Percentiles rank a stretch among this genome's conserved stretches.
phyloP scores from a whole-genome alignment of 31 red algal genomes.

The Asparagopsis taxiformis region DNA sequence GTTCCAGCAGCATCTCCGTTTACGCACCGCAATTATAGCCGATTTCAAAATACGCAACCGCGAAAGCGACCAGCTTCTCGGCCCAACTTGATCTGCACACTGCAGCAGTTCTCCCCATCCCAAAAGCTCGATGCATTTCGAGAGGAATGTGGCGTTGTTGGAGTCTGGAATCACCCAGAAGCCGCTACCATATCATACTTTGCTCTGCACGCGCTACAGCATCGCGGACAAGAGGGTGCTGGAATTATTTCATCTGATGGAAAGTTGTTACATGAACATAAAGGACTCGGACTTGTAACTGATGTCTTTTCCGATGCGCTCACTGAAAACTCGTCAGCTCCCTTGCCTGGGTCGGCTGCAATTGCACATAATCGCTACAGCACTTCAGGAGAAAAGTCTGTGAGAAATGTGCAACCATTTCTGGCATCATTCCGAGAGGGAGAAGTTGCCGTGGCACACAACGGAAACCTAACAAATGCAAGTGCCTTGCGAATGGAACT shows the following conservation, averaged over 20 bases:
- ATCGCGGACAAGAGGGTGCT: conserved; percentile 97
- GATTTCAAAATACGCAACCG: not conserved
- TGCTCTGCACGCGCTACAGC: conserved; percentile 90
- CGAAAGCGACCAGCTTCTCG: not conserved
- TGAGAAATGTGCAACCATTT: conserved; percentile 95
- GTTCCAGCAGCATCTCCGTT: too few relatives aligned
- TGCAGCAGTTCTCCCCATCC: not conserved
- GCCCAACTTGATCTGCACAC: not conserved
- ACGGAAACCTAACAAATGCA: conserved; percentile 98
- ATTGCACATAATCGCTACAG: conserved; percentile 96
- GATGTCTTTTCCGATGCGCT: conserved; percentile 89
- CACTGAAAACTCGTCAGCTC: not conserved
- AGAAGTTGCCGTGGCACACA: conserved; percentile 91
- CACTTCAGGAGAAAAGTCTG: conserved; percentile 81
- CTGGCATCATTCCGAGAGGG: conserved; percentile 65
- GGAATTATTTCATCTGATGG: conserved; percentile 72
- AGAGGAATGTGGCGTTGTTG: conserved; percentile 97
- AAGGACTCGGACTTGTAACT: conserved; percentile 89
- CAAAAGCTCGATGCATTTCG: conserved; percentile 13
- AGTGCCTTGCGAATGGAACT: conserved; percentile 60
- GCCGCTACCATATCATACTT: conserved; percentile 74
- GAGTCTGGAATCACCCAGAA: conserved; percentile 49
- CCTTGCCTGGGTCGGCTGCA: conserved; percentile 55
- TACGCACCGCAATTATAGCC: too few relatives aligned
- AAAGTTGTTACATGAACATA: conserved; percentile 58